These are phyloP conservation scores for Saccharomyces pastorianus DNA, from an alignment of 1,139 yeast genomes.

Conservation along the genomic window DNA sequence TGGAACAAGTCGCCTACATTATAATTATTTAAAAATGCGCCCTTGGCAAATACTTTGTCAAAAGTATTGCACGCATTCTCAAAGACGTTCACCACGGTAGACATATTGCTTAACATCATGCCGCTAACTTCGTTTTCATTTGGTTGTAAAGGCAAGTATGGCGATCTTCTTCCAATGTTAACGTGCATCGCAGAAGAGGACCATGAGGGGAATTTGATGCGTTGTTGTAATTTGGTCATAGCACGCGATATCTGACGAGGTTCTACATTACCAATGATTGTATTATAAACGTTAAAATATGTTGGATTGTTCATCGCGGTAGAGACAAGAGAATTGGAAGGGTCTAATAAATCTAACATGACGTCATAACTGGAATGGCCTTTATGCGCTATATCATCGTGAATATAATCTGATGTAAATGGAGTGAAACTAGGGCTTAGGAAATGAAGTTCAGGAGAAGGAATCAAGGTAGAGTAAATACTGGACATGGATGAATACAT, in stretches of 20 bases:
- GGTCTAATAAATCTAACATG: constrained; percentile 71
- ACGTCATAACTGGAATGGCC: constrained; percentile 79
- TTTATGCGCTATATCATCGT: constrained; percentile 52
- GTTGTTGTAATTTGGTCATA: constrained; percentile 62
- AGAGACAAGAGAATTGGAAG: constrained; percentile 64
- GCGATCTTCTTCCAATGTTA: constrained; percentile 69
- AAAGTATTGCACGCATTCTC: constrained; percentile 65
- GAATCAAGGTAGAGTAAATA: constrained; percentile 72
- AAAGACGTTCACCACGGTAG: constrained; percentile 60
- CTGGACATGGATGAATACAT: constrained; percentile 83
- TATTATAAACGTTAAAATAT: constrained; percentile 67
- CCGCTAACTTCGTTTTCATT: constrained; percentile 45
- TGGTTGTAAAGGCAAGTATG: constrained; percentile 36
- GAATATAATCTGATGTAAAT: constrained; percentile 56
- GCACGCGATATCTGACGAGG: constrained; percentile 77
- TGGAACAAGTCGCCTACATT: constrained; percentile 46
- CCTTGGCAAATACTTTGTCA: constrained; percentile 68
- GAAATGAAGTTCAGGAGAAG: constrained; percentile 86
- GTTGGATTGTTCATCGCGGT: constrained; percentile 42
- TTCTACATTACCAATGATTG: constrained; percentile 66
- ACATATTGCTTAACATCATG: constrained; percentile 68
- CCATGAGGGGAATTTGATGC: constrained; percentile 82
- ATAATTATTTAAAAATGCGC: constrained; percentile 81
- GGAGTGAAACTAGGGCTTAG: constrained; percentile 84
- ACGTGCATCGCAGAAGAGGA: constrained; percentile 73